Evolutionary conservation across 768 basidiomycete species (phyloP).

Genomic region (Tylopilus vinaceipallidus): DNA sequence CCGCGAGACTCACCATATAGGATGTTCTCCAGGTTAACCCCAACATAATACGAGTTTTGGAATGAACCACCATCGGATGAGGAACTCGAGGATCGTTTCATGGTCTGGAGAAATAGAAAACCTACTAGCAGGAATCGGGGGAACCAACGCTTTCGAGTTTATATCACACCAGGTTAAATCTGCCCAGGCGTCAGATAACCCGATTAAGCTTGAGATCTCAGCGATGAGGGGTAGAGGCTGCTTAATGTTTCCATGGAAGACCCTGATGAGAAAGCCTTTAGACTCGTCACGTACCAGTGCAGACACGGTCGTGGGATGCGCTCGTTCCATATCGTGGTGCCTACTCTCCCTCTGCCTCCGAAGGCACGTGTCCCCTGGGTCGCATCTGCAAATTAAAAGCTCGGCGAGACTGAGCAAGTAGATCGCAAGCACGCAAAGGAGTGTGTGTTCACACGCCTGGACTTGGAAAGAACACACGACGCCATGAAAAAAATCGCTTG

Average conservation of each 20-base stretch:
- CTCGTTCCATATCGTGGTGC: too few species aligned
- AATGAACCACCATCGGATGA: not conserved
- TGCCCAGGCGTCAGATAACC: too few species aligned
- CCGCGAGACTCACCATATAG: constrained; percentile 20
- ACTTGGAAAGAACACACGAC: too few species aligned
- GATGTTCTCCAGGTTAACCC: constrained; percentile 15
- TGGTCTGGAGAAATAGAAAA: not conserved
- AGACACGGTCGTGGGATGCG: not conserved
- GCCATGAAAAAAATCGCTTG: not conserved
- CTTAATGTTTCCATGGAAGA: too few species aligned
- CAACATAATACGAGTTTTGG: constrained; percentile 16
- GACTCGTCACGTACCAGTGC: too few species aligned
- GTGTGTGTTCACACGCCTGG: not conserved
- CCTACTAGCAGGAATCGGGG: not conserved
- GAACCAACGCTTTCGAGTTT: not conserved
- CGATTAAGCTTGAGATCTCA: too few species aligned
- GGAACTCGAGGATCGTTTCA: not conserved
- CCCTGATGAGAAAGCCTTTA: too few species aligned
- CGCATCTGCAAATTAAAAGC: not conserved
- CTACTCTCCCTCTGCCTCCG: too few species aligned
- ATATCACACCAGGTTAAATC: constrained; percentile 3
- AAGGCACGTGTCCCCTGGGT: too few species aligned
- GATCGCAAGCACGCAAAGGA: not conserved
- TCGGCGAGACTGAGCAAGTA: not conserved
- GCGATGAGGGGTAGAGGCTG: too few species aligned